Evolutionary conservation across 352 stramenopile species (phyloP).

Genomic region (Phytophthora cactorum): DNA sequence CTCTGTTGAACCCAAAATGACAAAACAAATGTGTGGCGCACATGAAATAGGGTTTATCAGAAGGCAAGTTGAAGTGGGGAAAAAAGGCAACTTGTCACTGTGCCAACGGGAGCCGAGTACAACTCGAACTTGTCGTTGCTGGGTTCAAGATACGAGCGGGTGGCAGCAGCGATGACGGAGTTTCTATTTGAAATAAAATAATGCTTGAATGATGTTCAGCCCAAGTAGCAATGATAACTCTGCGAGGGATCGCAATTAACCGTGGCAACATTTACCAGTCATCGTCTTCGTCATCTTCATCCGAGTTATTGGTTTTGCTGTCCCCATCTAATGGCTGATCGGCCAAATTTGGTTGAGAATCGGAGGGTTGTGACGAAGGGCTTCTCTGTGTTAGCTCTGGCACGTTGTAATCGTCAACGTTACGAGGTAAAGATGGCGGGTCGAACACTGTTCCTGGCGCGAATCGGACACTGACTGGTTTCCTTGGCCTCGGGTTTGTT

Average conservation of each 20-base stretch:
- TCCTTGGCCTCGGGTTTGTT: conserved; percentile 17
- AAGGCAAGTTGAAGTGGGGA: neutral
- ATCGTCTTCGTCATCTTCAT: conserved; percentile 38
- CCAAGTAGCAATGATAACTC: too few relatives aligned
- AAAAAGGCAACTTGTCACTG: neutral
- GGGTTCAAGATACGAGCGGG: too few relatives aligned
- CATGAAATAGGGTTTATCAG: neutral
- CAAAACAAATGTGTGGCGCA: neutral
- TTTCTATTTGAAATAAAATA: too few relatives aligned
- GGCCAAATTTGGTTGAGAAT: conserved; percentile 6
- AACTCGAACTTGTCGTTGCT: too few relatives aligned
- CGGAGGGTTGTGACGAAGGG: conserved; percentile 2
- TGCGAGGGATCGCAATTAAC: too few relatives aligned
- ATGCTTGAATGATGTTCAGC: too few relatives aligned
- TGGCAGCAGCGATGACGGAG: too few relatives aligned
- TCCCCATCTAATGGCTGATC: neutral
- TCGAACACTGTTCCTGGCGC: conserved; percentile 28
- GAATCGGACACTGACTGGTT: conserved; percentile 30
- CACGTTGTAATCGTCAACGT: conserved; percentile 23
- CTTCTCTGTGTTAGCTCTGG: conserved; percentile 25
- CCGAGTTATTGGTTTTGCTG: conserved; percentile 20
- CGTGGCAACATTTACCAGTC: conserved; percentile 29
- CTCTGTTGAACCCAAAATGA: conserved; percentile 19
- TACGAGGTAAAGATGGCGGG: conserved; percentile 11
- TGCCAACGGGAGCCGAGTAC: too few relatives aligned